A percentile compares a stretch with the other conserved stretches of the same genome.
phyloP scores from a whole-genome alignment of 495 filamentous ascomycete genomes.

The Bacidia gigantensis region DNA sequence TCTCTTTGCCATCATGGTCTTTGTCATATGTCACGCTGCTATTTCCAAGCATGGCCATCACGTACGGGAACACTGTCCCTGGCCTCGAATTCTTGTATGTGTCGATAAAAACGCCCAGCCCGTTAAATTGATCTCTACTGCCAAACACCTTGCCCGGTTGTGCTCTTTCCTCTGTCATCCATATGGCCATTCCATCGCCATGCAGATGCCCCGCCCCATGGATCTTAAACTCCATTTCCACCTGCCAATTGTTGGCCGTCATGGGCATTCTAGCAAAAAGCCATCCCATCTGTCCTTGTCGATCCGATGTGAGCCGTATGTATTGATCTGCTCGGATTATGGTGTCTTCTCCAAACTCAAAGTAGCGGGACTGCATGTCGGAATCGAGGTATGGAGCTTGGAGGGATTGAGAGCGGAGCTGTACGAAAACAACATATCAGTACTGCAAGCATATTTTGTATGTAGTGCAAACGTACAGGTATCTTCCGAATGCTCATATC shows the following conservation, averaged over 20 bases:
- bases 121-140: conserved; percentile 75
- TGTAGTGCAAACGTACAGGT: conserved; percentile 27
- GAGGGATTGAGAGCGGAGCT: conserved; percentile 7
- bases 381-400: conserved; percentile 78
- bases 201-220: conserved; percentile 71
- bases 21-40: conserved; percentile 83
- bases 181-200: conserved; percentile 96
- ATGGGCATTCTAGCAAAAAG: conserved; percentile 85
- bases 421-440: background rate
- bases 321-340: conserved; percentile 91
- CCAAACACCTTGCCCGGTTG: conserved; percentile 79
- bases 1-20: conserved; percentile 85
- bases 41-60: conserved; percentile 97
- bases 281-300: conserved; percentile 81
- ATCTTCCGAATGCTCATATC: conserved; percentile 48
- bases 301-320: conserved; percentile 82
- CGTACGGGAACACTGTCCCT: conserved; percentile 87
- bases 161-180: conserved; percentile 90
- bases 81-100: conserved; percentile 99
- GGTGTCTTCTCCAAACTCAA: conserved; percentile 95
- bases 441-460: background rate
- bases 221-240: conserved; percentile 92
- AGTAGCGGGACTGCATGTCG: conserved; percentile 98
- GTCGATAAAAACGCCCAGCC: conserved; percentile 92
- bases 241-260: conserved; percentile 98